Base-by-base conservation (phyloP, 1,284 basidiomycete species). In the Moesziomyces sp. region DNA sequence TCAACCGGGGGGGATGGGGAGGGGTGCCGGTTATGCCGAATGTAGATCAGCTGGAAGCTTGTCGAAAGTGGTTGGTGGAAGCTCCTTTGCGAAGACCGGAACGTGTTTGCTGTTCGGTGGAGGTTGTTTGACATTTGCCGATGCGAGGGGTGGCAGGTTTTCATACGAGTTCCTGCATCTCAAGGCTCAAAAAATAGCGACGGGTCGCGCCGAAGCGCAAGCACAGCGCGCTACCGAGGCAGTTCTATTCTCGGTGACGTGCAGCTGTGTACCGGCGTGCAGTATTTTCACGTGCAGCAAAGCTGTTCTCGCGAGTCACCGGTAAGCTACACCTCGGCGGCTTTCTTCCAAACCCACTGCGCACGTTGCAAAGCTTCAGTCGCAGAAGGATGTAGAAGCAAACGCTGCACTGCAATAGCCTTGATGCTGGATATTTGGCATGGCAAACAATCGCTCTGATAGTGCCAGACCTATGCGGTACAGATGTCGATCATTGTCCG, bases 211-310 rank as follows among this genome's bases (percentile, higher is more conserved):
- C 26, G 6, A 7, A 28, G 26, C 21, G 21, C 21, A 21, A 21
- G 21, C 21, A 21, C 2, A 2, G 19, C 50, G 21, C 24, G 23
- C 24, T 18, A 24, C 14, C 11, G 43, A 9, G 13, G 49, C 42
- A 10, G 53, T 63, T 42, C 60, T 57, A 63, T 58, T 53, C 51
- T 58, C 45, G 61, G 50, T 47, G 38, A 52, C 45, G 2, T 10
- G 7, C 19, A 40, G 38, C 38, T 16, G 14, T 5, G 26, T 1
- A n/a, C 3, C 18, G 23, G 10, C n/a, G 16, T 46, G 38, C 21
- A 1, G 6, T 2, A 18, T 54, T 63, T 63, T 63, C 51, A 63
- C 61, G 40, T 58, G 61, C 61, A 58, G 54, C 61, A 13, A 13
- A 2, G 11, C 4, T 8, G 30, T 10, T 10, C 30, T 30, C 0